Conservation (phyloP, 345 rosid genomes). For the Jatropha curcas region DNA sequence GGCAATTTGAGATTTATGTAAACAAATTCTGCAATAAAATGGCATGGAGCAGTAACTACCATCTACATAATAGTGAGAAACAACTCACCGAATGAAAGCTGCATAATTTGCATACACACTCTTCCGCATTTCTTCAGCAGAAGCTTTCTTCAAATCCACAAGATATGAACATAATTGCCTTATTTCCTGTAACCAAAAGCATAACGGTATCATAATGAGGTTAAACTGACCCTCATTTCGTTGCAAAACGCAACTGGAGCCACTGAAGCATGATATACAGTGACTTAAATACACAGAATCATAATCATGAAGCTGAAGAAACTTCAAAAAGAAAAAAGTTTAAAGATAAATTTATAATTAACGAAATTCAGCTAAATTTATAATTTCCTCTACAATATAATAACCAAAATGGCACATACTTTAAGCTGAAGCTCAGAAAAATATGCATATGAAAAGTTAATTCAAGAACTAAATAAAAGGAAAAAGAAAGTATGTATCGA, state of each 20-base stretch:
- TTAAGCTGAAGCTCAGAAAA: no score
- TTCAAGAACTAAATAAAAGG: neutral
- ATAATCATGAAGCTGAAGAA: no score
- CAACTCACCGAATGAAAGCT: constrained; percentile 83
- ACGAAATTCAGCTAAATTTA: no score
- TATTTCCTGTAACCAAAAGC: constrained; percentile 63
- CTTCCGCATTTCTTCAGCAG: constrained; percentile 98
- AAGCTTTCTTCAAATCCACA: constrained; percentile 91
- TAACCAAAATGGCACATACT: no score
- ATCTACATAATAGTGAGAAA: neutral
- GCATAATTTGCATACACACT: constrained; percentile 97
- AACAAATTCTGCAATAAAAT: neutral
- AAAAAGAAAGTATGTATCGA: constrained; percentile 10
- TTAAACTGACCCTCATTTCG: no score
- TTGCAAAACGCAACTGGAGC: no score
- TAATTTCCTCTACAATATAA: no score
- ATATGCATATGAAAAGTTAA: no score
- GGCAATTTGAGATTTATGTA: neutral
- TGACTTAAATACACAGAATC: no score
- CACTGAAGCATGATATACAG: no score
- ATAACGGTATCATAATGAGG: neutral
- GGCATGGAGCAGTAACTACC: neutral
- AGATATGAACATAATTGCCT: constrained; percentile 75
- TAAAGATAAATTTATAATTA: no score
- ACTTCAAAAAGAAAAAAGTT: no score